Base-by-base conservation (phyloP, 768 basidiomycete species). In the Scleroderma citrinum region DNA sequence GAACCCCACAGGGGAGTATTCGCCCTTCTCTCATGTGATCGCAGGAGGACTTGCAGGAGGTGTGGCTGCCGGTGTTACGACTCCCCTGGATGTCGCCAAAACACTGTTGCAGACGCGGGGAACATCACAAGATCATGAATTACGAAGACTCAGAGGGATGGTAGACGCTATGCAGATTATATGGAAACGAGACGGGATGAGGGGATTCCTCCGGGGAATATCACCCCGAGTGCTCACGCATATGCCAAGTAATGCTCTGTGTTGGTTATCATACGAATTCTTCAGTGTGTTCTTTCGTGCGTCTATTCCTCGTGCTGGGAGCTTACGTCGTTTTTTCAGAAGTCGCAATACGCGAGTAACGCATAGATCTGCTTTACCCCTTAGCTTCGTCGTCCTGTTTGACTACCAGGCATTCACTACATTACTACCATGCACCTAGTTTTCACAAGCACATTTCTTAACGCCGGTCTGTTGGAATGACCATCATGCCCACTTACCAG, bases 221-320 rank as follows among this genome's bases (percentile, higher is more conserved):
- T 77, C 91, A 46, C 96, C 96, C 7, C 80, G 96, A 40, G 83
- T 99, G 45, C 71, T 98, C 67, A 95, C 94, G 21, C 90, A 88
- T 59, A 90, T 97, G 83, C 96, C 96, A 6, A 93, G 90, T 63
- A 96, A 95, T 46, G 96, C 96, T 10, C 75, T 99, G 43, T 95
- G 90, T 69, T 99, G 95, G 96, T 73, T 94, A 65, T 94, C 92
- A 46, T 94, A 97, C 62, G 94, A 97, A 69, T 96, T 95, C 72
- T 96, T 96, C 79, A 96, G 93, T 95, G 65, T 72, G 93, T 83
- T 44, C n/a, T n/a, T n/a, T 46, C 42, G 29, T 30, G 47, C 19
- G 34, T 49, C 47, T 16, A 23, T 40, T 23, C 24, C n/a, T 21
- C 23, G 31, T 30, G 29, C 43, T 36, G 11, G 26, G 10, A 12